Percentiles rank a stretch among this genome's conserved stretches.
Conservation (phyloP, 2,329 filamentous ascomycete genomes). For the Aspergillus caelatus region DNA sequence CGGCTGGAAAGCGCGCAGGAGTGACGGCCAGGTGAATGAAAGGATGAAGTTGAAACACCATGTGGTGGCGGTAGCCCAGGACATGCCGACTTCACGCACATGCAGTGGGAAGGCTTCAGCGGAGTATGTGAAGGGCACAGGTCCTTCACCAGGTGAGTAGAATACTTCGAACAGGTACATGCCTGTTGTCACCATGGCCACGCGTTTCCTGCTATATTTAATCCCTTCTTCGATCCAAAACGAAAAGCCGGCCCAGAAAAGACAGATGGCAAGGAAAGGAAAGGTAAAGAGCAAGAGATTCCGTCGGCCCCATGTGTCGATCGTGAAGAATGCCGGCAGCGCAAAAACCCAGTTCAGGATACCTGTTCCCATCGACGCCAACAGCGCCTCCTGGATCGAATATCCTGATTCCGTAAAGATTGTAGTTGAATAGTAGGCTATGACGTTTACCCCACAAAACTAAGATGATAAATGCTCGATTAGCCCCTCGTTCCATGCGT, state of each 20-base stretch:
- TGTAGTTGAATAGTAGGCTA: constrained; percentile 64
- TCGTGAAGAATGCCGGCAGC: constrained; percentile 65
- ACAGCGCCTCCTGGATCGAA: constrained; percentile 54
- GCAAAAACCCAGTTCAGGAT: constrained; percentile 69
- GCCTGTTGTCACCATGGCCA: constrained; percentile 47
- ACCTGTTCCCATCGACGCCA: constrained; percentile 66
- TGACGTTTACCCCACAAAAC: constrained; percentile 58
- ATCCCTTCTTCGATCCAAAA: constrained; percentile 50
- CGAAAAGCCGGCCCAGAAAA: constrained; percentile 53
- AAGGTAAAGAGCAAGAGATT: constrained; percentile 66
- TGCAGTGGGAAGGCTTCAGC: constrained; percentile 67
- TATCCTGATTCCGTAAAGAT: constrained; percentile 63
- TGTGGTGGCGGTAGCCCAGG: constrained; percentile 56
- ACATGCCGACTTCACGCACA: constrained; percentile 65
- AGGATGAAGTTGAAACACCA: constrained; percentile 62
- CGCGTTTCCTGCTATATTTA: constrained; percentile 33
- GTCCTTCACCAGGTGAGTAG: constrained; percentile 61
- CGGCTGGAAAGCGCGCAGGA: constrained; percentile 52
- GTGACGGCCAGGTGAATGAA: constrained; percentile 56
- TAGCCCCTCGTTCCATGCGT: not conserved
- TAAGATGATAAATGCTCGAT: constrained; percentile 14
- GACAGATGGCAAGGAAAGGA: constrained; percentile 56
- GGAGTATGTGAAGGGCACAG: constrained; percentile 66
- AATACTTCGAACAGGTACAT: constrained; percentile 55
- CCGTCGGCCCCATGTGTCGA: constrained; percentile 67